These are phyloP conservation scores for Salix viminalis DNA, from an alignment of 345 rosid genomes.

Conservation along the genomic window DNA sequence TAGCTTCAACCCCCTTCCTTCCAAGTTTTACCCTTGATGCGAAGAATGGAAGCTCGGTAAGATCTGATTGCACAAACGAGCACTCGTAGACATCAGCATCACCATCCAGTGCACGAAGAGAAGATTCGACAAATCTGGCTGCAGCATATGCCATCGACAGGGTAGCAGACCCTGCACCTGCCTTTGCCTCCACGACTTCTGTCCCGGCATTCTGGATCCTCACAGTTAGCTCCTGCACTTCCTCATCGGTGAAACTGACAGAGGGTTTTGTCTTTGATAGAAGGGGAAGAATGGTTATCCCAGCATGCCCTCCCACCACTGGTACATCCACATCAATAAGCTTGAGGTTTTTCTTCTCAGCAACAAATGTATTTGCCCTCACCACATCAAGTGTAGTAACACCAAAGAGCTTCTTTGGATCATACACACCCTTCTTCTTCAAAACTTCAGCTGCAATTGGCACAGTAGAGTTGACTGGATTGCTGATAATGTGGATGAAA, in stretches of 20 bases:
- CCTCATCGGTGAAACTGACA: conserved; percentile 65
- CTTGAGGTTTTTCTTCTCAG: conserved; percentile 79
- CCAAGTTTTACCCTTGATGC: conserved; percentile 88
- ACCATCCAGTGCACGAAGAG: conserved; percentile 91
- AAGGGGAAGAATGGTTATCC: conserved; percentile 82
- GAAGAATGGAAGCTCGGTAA: conserved; percentile 80
- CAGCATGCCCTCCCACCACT: conserved; percentile 94
- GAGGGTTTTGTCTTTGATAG: conserved; percentile 77
- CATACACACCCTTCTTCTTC: conserved; percentile 80
- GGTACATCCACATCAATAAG: conserved; percentile 93
- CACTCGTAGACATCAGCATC: conserved; percentile 87
- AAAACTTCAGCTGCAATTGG: conserved; percentile 89
- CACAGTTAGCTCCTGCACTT: conserved; percentile 63
- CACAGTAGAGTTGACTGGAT: conserved; percentile 88
- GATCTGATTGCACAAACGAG: conserved; percentile 63
- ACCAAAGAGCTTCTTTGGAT: conserved; percentile 93
- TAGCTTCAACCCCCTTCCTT: conserved; percentile 73
- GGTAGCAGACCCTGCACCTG: conserved; percentile 95
- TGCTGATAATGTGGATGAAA: conserved; percentile 86
- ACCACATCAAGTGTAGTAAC: conserved; percentile 89
- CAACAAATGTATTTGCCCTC: conserved; percentile 86
- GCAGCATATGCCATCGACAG: conserved; percentile 97
- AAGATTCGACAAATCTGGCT: conserved; percentile 92
- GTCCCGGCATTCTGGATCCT: conserved; percentile 95
- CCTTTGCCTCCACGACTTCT: conserved; percentile 96